phyloP scores from a whole-genome alignment of 306 rosid species.

The Glycine latifolia region DNA sequence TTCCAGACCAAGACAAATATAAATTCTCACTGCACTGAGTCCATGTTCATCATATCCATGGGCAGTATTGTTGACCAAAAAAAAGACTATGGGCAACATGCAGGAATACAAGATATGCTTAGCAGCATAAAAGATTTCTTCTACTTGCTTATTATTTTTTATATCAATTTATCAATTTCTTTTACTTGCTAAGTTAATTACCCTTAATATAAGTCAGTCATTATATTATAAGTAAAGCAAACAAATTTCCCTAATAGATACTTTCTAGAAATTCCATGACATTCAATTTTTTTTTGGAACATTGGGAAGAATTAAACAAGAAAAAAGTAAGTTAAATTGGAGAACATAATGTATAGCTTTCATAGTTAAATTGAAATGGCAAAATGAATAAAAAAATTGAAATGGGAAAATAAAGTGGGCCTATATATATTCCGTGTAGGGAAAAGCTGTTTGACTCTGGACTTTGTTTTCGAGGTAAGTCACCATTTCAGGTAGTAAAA shows the following conservation, averaged over 20 bases:
- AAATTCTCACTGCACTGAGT: constrained; percentile 17
- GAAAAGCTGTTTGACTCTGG: constrained; percentile 36
- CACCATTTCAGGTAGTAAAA: neutral
- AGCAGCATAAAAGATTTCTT: neutral
- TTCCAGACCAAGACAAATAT: constrained; percentile 38
- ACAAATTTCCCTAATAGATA: no score
- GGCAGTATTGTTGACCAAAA: neutral
- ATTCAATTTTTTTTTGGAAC: neutral
- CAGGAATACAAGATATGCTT: constrained; percentile 14
- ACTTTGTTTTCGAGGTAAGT: constrained; percentile 37
- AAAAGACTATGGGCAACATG: neutral
- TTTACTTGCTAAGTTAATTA: neutral
- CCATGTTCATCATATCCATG: neutral
- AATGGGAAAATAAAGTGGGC: constrained; percentile 5
- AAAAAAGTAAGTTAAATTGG: neutral
- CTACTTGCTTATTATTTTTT: neutral
- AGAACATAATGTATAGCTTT: neutral
- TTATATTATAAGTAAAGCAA: no score
- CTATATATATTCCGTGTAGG: constrained; percentile 39
- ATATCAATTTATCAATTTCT: neutral
- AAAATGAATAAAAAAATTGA: neutral
- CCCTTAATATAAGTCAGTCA: neutral
- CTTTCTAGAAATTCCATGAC: no score
- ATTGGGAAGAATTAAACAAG: neutral
- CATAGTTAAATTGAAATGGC: neutral